Evolutionary conservation across 1,139 yeast genomes (phyloP).

Genomic region (Suhomyces taliae): DNA sequence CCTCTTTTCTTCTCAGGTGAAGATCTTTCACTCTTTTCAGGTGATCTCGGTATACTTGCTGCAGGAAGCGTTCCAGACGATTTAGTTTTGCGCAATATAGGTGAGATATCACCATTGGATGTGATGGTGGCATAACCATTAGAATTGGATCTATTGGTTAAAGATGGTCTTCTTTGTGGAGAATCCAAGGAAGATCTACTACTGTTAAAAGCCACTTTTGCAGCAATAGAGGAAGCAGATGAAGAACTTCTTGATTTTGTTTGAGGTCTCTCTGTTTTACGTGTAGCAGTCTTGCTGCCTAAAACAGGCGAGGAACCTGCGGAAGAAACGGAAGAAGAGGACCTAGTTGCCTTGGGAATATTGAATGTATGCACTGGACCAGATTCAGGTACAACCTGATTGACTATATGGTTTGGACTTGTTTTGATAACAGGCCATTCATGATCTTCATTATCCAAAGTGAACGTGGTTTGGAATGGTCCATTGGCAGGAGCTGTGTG

Average conservation of each 20-base stretch:
- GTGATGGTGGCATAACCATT: conserved; percentile 1
- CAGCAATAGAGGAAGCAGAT: conserved; percentile 35
- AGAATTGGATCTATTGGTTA: conserved; percentile 11
- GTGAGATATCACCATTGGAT: conserved; percentile 8
- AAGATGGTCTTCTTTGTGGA: conserved; percentile 14
- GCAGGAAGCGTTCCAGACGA: conserved; percentile 17
- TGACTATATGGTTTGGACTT: conserved; percentile 11
- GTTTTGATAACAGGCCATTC: conserved; percentile 15
- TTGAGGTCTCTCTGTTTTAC: not conserved
- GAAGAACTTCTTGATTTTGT: conserved; percentile 17
- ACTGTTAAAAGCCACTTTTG: conserved; percentile 31
- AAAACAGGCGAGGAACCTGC: conserved; percentile 9
- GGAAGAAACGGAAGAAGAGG: conserved; percentile 5
- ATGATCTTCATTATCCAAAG: conserved; percentile 8
- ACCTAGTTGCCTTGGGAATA: conserved; percentile 2
- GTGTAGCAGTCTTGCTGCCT: not conserved
- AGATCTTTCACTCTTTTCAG: not conserved
- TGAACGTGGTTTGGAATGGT: conserved; percentile 2
- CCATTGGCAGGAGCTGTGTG: conserved; percentile 8
- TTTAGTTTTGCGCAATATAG: conserved; percentile 15
- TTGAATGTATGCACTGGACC: conserved; percentile 12
- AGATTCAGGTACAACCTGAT: conserved; percentile 11
- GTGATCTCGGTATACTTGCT: not conserved
- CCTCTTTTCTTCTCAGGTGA: not conserved
- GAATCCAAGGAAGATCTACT: conserved; percentile 19